phyloP scores from a whole-genome alignment of 768 basidiomycete species.

The Coprinopsis sp. region DNA sequence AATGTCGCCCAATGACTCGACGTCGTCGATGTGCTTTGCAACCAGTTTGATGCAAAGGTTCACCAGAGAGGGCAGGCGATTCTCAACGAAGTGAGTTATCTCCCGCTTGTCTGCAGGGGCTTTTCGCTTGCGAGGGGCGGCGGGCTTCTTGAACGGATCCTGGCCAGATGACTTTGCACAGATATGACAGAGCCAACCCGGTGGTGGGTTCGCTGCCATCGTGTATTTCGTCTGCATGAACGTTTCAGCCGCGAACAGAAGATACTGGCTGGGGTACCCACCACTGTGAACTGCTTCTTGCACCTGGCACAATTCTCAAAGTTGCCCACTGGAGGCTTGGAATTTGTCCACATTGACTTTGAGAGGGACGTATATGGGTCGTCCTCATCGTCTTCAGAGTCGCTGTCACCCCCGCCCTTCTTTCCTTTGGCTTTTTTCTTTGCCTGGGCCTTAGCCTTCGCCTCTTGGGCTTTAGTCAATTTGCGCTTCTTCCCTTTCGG shows the following conservation, averaged over 20 bases:
- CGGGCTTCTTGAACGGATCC: slow-evolving; percentile 84
- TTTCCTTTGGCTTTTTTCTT: slow-evolving; percentile 31
- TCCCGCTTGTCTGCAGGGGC: slow-evolving; percentile 61
- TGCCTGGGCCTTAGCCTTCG: slow-evolving; percentile 38
- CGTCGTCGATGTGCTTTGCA: slow-evolving; percentile 80
- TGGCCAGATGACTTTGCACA: slow-evolving; percentile 76
- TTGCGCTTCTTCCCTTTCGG: slow-evolving; percentile 54
- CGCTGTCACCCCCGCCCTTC: slow-evolving; percentile 42
- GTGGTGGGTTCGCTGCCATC: slow-evolving; percentile 59
- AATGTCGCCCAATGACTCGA: slow-evolving; percentile 86
- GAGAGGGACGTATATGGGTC: slow-evolving; percentile 66
- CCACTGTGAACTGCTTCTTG: slow-evolving; percentile 82
- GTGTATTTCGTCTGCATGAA: slow-evolving; percentile 80
- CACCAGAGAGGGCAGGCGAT: slow-evolving; percentile 64
- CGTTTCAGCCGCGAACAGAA: background rate
- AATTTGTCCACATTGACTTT: slow-evolving; percentile 38
- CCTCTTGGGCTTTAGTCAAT: slow-evolving; percentile 41
- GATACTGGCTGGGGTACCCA: slow-evolving; percentile 33
- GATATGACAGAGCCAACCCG: slow-evolving; percentile 78
- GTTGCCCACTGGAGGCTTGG: slow-evolving; percentile 54
- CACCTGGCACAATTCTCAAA: slow-evolving; percentile 82
- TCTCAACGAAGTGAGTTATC: slow-evolving; percentile 66
- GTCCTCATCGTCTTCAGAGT: slow-evolving; percentile 54
- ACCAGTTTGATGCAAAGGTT: slow-evolving; percentile 84
- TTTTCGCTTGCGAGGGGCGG: slow-evolving; percentile 57